Base-by-base conservation (phyloP, 306 rosid genomes). In the Malus sieversii region DNA sequence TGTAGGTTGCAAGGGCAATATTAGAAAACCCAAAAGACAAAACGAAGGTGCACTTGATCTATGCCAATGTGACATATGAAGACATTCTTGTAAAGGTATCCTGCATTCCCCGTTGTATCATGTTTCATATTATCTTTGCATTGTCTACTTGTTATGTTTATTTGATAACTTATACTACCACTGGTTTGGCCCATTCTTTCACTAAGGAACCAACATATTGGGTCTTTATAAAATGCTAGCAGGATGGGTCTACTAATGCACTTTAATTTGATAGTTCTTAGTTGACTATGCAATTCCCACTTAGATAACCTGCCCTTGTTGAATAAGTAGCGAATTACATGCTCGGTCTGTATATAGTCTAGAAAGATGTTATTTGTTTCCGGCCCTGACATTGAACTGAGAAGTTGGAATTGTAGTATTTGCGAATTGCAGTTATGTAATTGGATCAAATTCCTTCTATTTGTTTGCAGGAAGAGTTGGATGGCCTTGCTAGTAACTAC, bases 51-150 rank as follows among this genome's bases (percentile, higher is more conserved):
- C 97, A 96, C 81, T 97, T 96, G 86, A 90, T 96, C 80, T 96
- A 96, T 75, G 99, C 99, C 82, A 96, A 96, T 60, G 96, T 96
- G 66, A 82, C 96, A 27, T 73, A 66, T 8, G 98, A 92, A 69
- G 99, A 96, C 86, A 92, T 96, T 82, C 98, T 96, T 52, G 69
- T 96, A 76, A 96, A 88, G 99, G 99, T 92, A 82, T 80, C 51
- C 48, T n/a, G 23, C 74, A 13, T 69, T 67, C 60, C 38, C 77
- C 77, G 62, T 61, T 18, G 27, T 67, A 3, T 55, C 66, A 10
- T 18, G 51, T 53, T 52, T 30, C n/a, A 3, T 8, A 15, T 32
- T 38, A 25, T 66, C 22, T 7, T 57, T 57, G 51, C 22, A 57
- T 14, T 10, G 16, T 23, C 32, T 40, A 68, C 51, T 44, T 13